A percentile compares a stretch with the other conserved stretches of the same genome.
Evolutionary conservation across 2,329 filamentous ascomycete species (phyloP).

Genomic region (Scedosporium minutisporum): DNA sequence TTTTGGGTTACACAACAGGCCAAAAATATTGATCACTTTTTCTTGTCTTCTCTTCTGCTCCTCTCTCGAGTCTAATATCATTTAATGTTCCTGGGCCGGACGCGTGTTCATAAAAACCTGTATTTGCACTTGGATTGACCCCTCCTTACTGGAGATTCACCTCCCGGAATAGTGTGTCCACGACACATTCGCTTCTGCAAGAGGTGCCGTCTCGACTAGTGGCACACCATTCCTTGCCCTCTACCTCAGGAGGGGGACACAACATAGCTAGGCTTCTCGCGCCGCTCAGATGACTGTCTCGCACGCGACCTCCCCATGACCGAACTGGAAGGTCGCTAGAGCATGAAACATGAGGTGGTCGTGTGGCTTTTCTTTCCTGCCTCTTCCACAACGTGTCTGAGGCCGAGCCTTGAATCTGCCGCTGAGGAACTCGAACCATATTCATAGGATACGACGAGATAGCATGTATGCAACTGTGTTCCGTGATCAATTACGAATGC

Average conservation of each 20-base stretch:
- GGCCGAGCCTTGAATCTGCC: no score
- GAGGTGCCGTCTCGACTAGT: neutral
- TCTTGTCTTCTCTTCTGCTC: neutral
- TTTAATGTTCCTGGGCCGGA: neutral
- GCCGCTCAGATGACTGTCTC: neutral
- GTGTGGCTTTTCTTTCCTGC: no score
- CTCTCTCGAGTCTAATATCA: neutral
- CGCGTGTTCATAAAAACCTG: neutral
- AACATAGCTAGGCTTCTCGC: neutral
- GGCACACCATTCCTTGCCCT: neutral
- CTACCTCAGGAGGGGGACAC: neutral
- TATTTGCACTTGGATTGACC: neutral
- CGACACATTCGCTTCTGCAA: neutral
- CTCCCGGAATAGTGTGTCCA: neutral
- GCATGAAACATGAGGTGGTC: neutral
- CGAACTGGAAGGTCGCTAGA: neutral
- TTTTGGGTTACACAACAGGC: neutral
- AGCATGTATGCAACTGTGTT: no score
- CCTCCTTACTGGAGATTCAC: neutral
- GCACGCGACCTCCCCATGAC: neutral
- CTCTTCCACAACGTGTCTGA: no score
- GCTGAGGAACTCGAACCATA: no score
- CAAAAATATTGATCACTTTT: neutral
- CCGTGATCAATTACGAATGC: no score
- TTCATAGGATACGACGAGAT: no score